phyloP scores from a whole-genome alignment of 805 yeast genomes.

The Ogataea nonfermentans region DNA sequence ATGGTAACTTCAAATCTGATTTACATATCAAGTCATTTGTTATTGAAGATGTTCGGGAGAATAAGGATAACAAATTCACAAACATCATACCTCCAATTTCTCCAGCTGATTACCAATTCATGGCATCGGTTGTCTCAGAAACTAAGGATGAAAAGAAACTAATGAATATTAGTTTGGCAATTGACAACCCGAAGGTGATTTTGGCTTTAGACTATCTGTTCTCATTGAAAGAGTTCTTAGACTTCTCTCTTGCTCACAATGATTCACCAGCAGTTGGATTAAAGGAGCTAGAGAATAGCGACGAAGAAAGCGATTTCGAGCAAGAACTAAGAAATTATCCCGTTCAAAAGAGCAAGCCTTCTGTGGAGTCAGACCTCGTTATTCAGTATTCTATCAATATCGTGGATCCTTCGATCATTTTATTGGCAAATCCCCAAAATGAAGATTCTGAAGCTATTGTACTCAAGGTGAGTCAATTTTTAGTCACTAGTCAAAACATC shows the following conservation, averaged over 20 bases:
- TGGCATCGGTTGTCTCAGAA: conserved; percentile 48
- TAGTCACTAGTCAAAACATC: conserved; percentile 66
- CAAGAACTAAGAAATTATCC: neutral
- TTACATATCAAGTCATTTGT: conserved; percentile 69
- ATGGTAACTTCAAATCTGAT: conserved; percentile 57
- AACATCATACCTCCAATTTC: conserved; percentile 74
- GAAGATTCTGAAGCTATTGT: conserved; percentile 82
- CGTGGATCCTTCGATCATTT: conserved; percentile 70
- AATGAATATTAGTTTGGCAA: conserved; percentile 53
- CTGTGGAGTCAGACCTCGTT: conserved; percentile 5
- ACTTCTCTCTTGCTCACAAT: conserved; percentile 39
- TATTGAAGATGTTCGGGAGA: conserved; percentile 68
- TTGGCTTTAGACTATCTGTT: conserved; percentile 84
- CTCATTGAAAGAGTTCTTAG: conserved; percentile 66
- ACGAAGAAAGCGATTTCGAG: neutral
- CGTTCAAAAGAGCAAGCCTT: conserved; percentile 12
- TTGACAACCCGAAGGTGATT: conserved; percentile 79
- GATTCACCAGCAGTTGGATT: conserved; percentile 16
- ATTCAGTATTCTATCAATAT: conserved; percentile 47
- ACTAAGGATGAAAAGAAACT: conserved; percentile 39
- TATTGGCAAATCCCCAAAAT: conserved; percentile 76
- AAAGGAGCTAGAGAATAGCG: neutral
- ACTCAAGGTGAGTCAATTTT: conserved; percentile 77
- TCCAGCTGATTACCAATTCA: conserved; percentile 68
- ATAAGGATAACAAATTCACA: conserved; percentile 65